Evolutionary conservation across 1,284 basidiomycete species (phyloP).

Genomic region (Volvariella volvacea): DNA sequence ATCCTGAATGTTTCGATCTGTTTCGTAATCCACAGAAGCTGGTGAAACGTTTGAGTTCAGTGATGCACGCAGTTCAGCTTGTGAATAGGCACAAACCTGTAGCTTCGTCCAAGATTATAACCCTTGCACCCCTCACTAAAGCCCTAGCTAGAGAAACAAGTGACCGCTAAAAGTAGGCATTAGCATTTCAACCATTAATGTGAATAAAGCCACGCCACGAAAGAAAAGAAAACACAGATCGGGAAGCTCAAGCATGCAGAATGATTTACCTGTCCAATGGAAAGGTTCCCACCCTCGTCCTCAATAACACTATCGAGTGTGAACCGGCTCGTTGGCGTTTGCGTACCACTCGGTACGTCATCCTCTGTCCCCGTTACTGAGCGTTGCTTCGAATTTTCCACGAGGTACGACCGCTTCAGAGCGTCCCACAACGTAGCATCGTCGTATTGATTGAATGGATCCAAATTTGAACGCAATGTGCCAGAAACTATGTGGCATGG

Average conservation of each 20-base stretch:
- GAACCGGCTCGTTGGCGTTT: slow-evolving; percentile 51
- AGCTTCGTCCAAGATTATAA: slow-evolving; percentile 78
- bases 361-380: slow-evolving; percentile 14
- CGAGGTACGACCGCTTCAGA: slow-evolving; percentile 71
- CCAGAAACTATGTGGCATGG: slow-evolving; percentile 51
- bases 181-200: background rate
- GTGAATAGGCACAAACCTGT: slow-evolving; percentile 31
- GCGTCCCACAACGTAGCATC: slow-evolving; percentile 81
- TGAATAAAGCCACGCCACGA: background rate
- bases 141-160: slow-evolving; percentile 80
- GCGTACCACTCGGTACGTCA: slow-evolving; percentile 23
- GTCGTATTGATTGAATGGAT: slow-evolving; percentile 71
- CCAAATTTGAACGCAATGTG: slow-evolving; percentile 75
- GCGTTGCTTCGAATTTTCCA: slow-evolving; percentile 36
- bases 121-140: slow-evolving; percentile 69
- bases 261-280: slow-evolving; percentile 53
- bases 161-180: slow-evolving; percentile 43
- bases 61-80: slow-evolving; percentile 1
- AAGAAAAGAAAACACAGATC: background rate
- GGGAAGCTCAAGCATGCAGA: background rate
- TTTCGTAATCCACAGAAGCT: slow-evolving; percentile 79
- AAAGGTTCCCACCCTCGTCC: slow-evolving; percentile 81
- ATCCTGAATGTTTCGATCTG: slow-evolving; percentile 78
- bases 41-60: slow-evolving; percentile 8
- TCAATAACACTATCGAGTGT: slow-evolving; percentile 78